Evolutionary conservation across 1,139 yeast species (phyloP), one percentile per base, ranked within the genome.

Genomic region (Blastobotrys ciferrii): DNA sequence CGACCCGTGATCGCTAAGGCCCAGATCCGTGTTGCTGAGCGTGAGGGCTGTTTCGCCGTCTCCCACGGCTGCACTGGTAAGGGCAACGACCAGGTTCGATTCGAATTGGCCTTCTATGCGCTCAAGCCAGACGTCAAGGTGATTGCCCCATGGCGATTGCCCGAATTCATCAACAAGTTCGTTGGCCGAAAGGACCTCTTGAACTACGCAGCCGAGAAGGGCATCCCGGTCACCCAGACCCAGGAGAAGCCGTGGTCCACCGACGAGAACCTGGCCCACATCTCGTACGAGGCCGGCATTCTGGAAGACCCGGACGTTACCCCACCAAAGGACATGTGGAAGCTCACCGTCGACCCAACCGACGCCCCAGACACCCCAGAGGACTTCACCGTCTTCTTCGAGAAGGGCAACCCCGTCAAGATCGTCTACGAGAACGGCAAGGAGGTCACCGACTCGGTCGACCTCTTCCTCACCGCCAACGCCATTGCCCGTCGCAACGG

Each of bases 311-410:
- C 98, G 65, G 88, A 92, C 71, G 82, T 92, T 62, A 92, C 98
- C 47, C 98, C 98, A 58, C 98, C 98, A 73, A 91, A 88, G 77
- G 98, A 92, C 71, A 92, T 92, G 98, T 92, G 98, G 98, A 92
- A 92, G 76, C 81, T 92, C 69, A 92, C 96, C 47, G 89, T 87
- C 53, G 98, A 91, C 71, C 98, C 98, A 63, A 70, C 76, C 48
- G 96, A 92, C 66, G 98, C 98, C 49, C 98, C 98, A 64, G 82
- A 87, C 54, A 75, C 76, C 48, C 98, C 98, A 63, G 98, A 92
- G 76, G 84, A 84, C 66, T 82, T 92, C 71, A 74, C 87, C 28
- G 82, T 92, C 55, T 83, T 78, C 54, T 92, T 88, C 67, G 82
- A 80, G 63, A 77, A 87, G 74, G 98, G 98, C 71, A 71, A 86